These are phyloP conservation scores for Echinochloa phyllopogon DNA, from an alignment of 176 grass and related monocot genomes.

Conservation along the genomic window DNA sequence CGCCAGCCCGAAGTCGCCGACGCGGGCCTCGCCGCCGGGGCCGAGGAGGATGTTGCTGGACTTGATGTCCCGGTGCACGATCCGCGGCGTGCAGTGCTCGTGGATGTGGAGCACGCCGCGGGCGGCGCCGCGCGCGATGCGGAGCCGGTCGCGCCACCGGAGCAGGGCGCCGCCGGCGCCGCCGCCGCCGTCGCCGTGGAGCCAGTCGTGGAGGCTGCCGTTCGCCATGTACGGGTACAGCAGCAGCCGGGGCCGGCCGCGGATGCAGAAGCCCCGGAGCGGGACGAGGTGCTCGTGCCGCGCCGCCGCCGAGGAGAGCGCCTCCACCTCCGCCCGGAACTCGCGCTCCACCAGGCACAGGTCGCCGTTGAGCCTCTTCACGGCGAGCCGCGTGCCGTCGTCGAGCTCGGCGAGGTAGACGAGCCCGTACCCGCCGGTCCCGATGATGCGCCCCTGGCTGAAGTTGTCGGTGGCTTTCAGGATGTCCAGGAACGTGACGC, in stretches of 20 bases:
- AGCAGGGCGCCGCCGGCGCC: background rate
- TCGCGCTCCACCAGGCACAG: constrained; percentile 61
- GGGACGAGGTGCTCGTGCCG: constrained; percentile 63
- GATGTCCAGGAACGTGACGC: constrained; percentile 47
- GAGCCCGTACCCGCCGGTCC: constrained; percentile 49
- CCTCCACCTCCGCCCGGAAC: constrained; percentile 62
- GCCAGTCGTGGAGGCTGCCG: constrained; percentile 61
- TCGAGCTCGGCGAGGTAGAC: constrained; percentile 60
- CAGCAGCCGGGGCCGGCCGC: constrained; percentile 47
- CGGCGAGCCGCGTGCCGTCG: constrained; percentile 47
- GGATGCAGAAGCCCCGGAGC: constrained; percentile 60
- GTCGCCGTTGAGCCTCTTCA: constrained; percentile 67
- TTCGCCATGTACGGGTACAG: constrained; percentile 72
- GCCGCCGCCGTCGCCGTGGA: constrained; percentile 41
- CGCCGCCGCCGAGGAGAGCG: constrained; percentile 41
- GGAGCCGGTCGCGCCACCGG: constrained; percentile 46
- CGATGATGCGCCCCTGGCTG: constrained; percentile 41
- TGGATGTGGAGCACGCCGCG: constrained; percentile 68
- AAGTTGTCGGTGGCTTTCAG: constrained; percentile 61
- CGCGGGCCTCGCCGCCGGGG: constrained; percentile 44
- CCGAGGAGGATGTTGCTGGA: constrained; percentile 89
- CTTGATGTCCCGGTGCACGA: constrained; percentile 90
- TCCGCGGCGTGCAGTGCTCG: constrained; percentile 57
- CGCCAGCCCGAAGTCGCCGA: constrained; percentile 64
- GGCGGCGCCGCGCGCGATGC: constrained; percentile 45